These are phyloP conservation scores for Hymenoscyphus fructigenus DNA, from an alignment of 2,329 filamentous ascomycete genomes.

Conservation along the genomic window DNA sequence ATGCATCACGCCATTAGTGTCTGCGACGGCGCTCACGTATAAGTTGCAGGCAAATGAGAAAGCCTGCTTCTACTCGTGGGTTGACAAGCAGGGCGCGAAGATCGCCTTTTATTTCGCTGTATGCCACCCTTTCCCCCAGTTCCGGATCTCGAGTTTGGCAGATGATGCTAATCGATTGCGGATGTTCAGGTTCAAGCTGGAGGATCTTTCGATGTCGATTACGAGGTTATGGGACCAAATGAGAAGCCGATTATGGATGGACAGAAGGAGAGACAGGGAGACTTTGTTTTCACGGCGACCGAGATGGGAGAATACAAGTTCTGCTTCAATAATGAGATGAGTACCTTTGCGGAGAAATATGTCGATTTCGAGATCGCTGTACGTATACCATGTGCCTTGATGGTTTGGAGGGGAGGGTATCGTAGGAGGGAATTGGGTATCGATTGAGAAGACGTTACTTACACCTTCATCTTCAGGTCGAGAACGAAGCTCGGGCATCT, in stretches of 20 bases:
- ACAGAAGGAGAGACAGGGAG: constrained; percentile 88
- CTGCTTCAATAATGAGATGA: constrained; percentile 99
- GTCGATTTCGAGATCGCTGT: constrained; percentile 98
- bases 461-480: constrained; percentile 59
- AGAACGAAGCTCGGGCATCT: constrained; percentile 80
- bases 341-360: constrained; percentile 94
- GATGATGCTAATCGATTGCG: constrained; percentile 11
- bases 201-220: constrained; percentile 96
- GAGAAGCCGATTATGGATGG: constrained; percentile 82
- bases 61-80: constrained; percentile 88
- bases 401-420: not conserved
- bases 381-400: constrained; percentile 38
- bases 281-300: constrained; percentile 96
- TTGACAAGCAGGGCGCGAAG: constrained; percentile 79
- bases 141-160: not conserved
- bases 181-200: constrained; percentile 86
- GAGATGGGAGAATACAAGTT: constrained; percentile 88
- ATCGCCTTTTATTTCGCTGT: constrained; percentile 99
- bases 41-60: constrained; percentile 87
- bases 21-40: constrained; percentile 92
- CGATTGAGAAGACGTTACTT: constrained; percentile 3
- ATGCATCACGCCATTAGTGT: constrained; percentile 66
- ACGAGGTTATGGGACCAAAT: constrained; percentile 78
- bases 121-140: constrained; percentile 39
- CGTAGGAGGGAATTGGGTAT: too few species aligned